These are phyloP conservation scores for Sporobolomyces pararoseus DNA, from an alignment of 768 basidiomycete genomes.

Conservation along the genomic window DNA sequence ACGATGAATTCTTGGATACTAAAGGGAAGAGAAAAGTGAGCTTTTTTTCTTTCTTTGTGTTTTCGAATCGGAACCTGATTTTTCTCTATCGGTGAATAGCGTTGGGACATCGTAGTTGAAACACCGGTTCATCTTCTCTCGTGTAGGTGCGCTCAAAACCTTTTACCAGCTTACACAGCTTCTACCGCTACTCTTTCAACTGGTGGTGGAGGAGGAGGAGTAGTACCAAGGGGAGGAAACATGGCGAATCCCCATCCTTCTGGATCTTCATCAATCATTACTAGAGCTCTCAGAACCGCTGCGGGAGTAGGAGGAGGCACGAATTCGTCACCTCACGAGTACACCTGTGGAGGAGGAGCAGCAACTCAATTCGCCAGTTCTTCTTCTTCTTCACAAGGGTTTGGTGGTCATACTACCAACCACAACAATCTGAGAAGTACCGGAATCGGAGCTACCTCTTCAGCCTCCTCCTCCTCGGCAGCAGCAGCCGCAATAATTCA, in stretches of 20 bases:
- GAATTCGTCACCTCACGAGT: background rate
- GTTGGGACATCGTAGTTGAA: conserved; percentile 52
- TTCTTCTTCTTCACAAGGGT: too few relatives aligned
- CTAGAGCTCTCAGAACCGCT: background rate
- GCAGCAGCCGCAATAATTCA: too few relatives aligned
- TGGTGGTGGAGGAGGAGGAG: background rate
- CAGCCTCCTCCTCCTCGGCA: too few relatives aligned
- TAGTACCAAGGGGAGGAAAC: too few relatives aligned
- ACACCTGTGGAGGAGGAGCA: conserved; percentile 9
- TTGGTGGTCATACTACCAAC: too few relatives aligned
- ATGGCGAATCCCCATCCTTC: background rate
- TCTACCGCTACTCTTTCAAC: conserved; percentile 15
- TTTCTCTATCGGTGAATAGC: conserved; percentile 10
- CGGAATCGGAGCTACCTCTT: conserved; percentile 10
- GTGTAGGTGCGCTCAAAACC: conserved; percentile 75
- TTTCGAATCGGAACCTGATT: background rate
- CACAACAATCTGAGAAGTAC: background rate
- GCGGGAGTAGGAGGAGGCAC: background rate
- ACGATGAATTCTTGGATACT: conserved; percentile 61
- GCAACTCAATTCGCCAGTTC: background rate
- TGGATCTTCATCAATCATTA: conserved; percentile 8
- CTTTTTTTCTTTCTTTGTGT: background rate
- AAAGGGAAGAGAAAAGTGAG: conserved; percentile 65
- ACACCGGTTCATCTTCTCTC: conserved; percentile 82
- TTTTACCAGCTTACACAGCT: conserved; percentile 66